Evolutionary conservation across 2,329 filamentous ascomycete species (phyloP), one percentile per base, ranked within the genome.

Genomic region (Aureobasidium sp.): DNA sequence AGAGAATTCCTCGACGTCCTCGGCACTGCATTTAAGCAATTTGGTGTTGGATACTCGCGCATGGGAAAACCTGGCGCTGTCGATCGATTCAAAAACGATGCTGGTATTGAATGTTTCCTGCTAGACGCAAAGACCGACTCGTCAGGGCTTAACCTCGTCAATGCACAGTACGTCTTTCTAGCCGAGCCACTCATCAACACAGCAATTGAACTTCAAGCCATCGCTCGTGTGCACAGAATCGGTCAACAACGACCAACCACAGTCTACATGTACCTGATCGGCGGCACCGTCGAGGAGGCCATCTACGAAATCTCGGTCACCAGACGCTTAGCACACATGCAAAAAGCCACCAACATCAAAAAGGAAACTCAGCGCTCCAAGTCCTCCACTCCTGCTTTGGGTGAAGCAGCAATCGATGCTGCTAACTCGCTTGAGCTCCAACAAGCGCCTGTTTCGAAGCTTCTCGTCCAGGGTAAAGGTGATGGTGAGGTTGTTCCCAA

Each of bases 151-250:
- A 97, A 96, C 65, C 82, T 99, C 0, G 88, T 96, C 66, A 93
- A 95, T 69, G 94, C 93, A 5, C 96, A 86, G 52, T 91, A 97
- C 71, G 91, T 97, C 1, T 95, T 97, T 70, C 82, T 99, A 5
- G 96, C 91, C 72, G 94, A 99, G 71, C 94, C 94, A 2, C 79
- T 97, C 3, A 85, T 97, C 68, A 96, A 97, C 71, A 93, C 93
- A 0, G 91, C 92, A 0, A 85, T 99, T 17, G 94, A 97, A 74
- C 81, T 97, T 10, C 94, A 99, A 74, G 93, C 92, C 15, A 96
- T 97, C 70, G 92, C 93, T 0, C 88, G 94, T 62, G 92, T 99
- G 1, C 91, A 99, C 72, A 86, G 94, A 39, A 99, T 99, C 66
- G 94, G 94, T 0, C 94, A 97, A 74, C 82, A 87, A 66, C 86